These are phyloP conservation scores for Oryza australiensis DNA, from an alignment of 176 grass and related monocot species.

Conservation along the genomic window DNA sequence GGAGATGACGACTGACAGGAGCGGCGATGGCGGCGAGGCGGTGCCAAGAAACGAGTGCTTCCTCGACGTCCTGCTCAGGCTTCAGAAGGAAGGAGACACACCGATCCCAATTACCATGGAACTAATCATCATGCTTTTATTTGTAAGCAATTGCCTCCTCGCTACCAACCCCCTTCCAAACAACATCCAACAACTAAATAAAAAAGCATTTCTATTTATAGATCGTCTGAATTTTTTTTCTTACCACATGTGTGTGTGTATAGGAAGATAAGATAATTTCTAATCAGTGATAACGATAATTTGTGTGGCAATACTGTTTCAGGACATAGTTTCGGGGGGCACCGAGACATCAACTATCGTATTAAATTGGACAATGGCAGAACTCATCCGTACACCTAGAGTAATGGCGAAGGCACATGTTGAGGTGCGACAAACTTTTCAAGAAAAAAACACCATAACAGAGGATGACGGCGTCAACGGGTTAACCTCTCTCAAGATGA, in stretches of 20 bases:
- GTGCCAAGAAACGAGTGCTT: neutral
- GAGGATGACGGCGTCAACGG: neutral
- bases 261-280: neutral
- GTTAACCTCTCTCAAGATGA: neutral
- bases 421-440: neutral
- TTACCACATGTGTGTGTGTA: no score
- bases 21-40: neutral
- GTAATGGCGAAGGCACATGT: neutral
- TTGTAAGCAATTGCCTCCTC: neutral
- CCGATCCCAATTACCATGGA: neutral
- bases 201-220: no score
- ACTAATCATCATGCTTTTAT: neutral
- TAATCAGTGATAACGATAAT: neutral
- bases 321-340: conserved; percentile 21
- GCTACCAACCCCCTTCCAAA: no score
- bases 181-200: no score
- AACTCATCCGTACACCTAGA: neutral
- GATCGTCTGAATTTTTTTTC: no score
- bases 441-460: neutral
- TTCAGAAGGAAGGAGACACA: neutral
- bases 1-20: neutral
- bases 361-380: conserved; percentile 10
- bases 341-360: neutral
- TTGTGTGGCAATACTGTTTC: neutral
- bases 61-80: neutral